Evolutionary conservation across 1,284 basidiomycete species (phyloP).

Genomic region (Microbotryum intermedium): DNA sequence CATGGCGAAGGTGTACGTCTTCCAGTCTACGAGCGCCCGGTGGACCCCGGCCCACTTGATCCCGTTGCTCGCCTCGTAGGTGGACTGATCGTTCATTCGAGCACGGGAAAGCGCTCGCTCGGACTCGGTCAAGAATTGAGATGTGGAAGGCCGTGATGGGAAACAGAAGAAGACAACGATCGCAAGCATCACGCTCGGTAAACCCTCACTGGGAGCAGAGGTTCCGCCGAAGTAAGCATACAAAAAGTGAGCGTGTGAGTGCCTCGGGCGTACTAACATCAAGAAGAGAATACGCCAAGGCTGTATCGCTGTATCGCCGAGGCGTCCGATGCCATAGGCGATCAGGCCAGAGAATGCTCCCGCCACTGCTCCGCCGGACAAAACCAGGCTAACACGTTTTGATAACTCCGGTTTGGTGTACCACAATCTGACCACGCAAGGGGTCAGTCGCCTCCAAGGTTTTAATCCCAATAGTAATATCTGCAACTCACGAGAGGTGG

Average conservation of each 20-base stretch:
- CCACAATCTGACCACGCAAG: too few species aligned
- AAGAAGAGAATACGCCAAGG: slow-evolving; percentile 45
- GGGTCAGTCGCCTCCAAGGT: too few species aligned
- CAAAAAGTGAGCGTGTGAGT: too few species aligned
- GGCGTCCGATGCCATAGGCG: slow-evolving; percentile 38
- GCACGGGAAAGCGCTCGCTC: slow-evolving; percentile 64
- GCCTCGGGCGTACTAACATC: not conserved
- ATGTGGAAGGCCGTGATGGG: slow-evolving; percentile 68
- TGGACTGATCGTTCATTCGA: slow-evolving; percentile 61
- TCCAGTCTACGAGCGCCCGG: slow-evolving; percentile 58
- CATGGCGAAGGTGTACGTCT: slow-evolving; percentile 22
- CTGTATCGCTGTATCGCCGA: slow-evolving; percentile 33
- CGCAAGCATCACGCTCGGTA: slow-evolving; percentile 62
- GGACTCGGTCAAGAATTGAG: slow-evolving; percentile 57
- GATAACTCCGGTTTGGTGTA: too few species aligned
- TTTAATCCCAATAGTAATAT: too few species aligned
- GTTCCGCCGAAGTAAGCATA: slow-evolving; percentile 37
- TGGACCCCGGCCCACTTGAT: slow-evolving; percentile 45
- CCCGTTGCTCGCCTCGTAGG: slow-evolving; percentile 47
- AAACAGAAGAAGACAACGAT: slow-evolving; percentile 56
- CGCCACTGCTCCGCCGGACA: not conserved
- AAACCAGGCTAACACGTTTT: too few species aligned
- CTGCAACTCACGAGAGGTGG: too few species aligned
- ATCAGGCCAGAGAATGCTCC: slow-evolving; percentile 37
- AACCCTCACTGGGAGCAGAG: slow-evolving; percentile 45